Base-by-base conservation (phyloP, 441 rosid species). In the Sinapis alba region DNA sequence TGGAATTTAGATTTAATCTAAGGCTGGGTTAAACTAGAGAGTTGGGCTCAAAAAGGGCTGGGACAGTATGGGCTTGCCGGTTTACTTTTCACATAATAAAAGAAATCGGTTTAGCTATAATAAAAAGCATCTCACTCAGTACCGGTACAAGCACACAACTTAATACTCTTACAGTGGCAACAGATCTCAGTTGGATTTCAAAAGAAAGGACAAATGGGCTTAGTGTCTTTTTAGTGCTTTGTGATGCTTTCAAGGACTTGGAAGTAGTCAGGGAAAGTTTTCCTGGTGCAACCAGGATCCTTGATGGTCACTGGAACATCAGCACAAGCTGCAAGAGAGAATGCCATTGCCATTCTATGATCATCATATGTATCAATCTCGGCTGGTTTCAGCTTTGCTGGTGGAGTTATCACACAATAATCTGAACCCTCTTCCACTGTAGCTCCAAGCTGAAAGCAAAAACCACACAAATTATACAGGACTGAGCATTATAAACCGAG, bases 311-410 rank as follows among this genome's bases (percentile, higher is more conserved):
- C 94, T 2, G 97, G 92, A 74, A 92, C 99, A 26, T 88, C 96
- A n/a, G 86, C 92, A 78, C 98, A 96, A 62, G 98, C 97, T 12
- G 98, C 98, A 13, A 96, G 95, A 19, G 99, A 94, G 84, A 94
- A 96, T 5, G 98, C 88, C 99, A 96, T 88, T 69, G 99, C 99
- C 99, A 96, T 96, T 65, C 99, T 83, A 65, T 92, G 98, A 83
- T 96, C 98, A 64, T 94, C 98, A 2, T 92, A 92, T 4, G 99
- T 96, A 77, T 92, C 98, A n/a, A 96, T 94, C 45, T 86, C 91
- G 1, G 98, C 71, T 4, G 86, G 78, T 4, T 82, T 90, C 69
- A 96, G 77, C 77, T 89, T 94, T 76, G 90, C 88, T 0, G 99
- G 98, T 34, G 98, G 98, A 71, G 95, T 94, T 68, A 96, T 96